Base-by-base conservation (phyloP, 257 asterid species). In the Nicotiana attenuata region DNA sequence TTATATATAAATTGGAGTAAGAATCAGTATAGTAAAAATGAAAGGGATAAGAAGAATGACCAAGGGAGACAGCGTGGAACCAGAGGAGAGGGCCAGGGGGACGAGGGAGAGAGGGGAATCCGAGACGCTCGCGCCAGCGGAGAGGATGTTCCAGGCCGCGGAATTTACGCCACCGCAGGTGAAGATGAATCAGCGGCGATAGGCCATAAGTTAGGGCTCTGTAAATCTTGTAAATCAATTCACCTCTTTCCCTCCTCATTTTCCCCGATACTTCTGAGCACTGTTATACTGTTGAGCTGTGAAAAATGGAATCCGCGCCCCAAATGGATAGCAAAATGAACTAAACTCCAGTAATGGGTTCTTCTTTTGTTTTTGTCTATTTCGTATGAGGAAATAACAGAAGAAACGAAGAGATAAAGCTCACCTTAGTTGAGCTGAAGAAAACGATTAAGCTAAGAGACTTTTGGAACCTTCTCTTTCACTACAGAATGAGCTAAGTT, bases 1-100 rank as follows among this genome's bases (percentile, higher is more conserved):
- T 19, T 28, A 41, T 19, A 22, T 61, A 53, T 67, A 82, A 80
- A 1, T 71, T 63, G 60, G 26, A 77, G 20, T 13, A 31, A 41
- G 64, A 82, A 31, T 24, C 16, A 79, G 63, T 19, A 38, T 20
- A 17, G 82, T 10, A 26, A 33, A 22, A 14, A 26, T 26, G 20
- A 3, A 65, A 22, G 14, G 33, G 33, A 19, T 55, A 10, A 29
- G 20, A 20, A 63, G 38, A 45, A 7, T 76, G 77, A 93, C 98
- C 98, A 78, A 96, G 78, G 4, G 98, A 96, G 83, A 92, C 97
- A 67, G 98, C 97, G 87, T 94, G 99, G 81, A 96, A 90, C 97
- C 98, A 96, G 81, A 92, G 80, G 83, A 94, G 95, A 83, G 87
- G 89, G 5, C 96, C 98, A 84, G 90, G 81, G 41, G 97, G 97